Evolutionary conservation across 768 basidiomycete species (phyloP).

Genomic region (Ramaria sp.): DNA sequence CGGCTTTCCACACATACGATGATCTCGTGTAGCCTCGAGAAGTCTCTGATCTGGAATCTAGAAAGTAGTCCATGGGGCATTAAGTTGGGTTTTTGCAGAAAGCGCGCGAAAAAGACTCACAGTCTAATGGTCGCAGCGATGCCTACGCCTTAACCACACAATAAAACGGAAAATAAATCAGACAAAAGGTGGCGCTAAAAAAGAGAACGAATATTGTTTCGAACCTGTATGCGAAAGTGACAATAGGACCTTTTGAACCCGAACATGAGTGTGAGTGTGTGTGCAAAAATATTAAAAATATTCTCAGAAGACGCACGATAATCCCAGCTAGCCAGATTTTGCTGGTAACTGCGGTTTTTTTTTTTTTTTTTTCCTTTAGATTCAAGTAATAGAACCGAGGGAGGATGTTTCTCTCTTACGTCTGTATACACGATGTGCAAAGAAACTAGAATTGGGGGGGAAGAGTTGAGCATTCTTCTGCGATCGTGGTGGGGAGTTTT

Average conservation of each 20-base stretch:
- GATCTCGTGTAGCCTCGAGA: neutral
- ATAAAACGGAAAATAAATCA: too few species aligned
- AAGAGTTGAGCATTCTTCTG: neutral
- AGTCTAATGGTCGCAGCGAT: neutral
- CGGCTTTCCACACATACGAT: neutral
- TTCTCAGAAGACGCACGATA: neutral
- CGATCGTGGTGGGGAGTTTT: neutral
- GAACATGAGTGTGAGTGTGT: neutral
- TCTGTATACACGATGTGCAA: constrained; percentile 3
- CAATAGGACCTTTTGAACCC: neutral
- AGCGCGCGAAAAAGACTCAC: too few species aligned
- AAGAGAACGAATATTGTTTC: neutral
- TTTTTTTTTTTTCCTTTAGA: too few species aligned
- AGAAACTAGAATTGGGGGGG: constrained; percentile 3
- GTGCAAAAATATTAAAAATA: neutral
- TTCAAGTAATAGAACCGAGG: neutral
- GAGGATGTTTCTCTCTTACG: neutral
- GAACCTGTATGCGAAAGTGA: constrained; percentile 5
- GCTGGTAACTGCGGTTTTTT: constrained; percentile 2
- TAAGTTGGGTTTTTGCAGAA: too few species aligned
- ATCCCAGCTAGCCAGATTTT: neutral
- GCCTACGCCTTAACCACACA: neutral
- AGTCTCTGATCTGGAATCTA: constrained; percentile 3
- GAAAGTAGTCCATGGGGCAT: neutral
- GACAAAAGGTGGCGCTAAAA: neutral